Conservation (phyloP, 257 asterid species). For the Solanum megistacrolobum region DNA sequence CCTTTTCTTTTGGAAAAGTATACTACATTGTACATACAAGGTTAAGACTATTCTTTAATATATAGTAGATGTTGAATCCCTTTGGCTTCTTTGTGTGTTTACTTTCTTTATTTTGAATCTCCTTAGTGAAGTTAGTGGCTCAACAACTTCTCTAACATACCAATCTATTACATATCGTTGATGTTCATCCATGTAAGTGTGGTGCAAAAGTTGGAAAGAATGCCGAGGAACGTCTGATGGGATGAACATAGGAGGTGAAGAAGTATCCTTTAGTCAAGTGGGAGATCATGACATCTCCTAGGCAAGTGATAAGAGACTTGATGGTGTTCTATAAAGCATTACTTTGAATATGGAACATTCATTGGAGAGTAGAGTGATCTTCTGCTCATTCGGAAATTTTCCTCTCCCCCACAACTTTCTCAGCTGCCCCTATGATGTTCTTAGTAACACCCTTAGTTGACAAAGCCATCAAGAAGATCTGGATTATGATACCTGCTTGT, state of each 20-base stretch:
- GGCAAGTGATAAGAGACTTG: background rate
- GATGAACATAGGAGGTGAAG: background rate
- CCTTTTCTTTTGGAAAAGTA: background rate
- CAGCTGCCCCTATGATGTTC: background rate
- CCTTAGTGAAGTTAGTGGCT: background rate
- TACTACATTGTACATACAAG: background rate
- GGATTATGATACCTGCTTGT: too few species aligned
- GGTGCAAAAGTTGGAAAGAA: background rate
- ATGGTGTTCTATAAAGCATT: background rate
- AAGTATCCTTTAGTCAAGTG: background rate
- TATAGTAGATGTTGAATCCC: background rate
- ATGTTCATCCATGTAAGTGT: background rate
- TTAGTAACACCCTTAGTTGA: background rate
- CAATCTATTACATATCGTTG: background rate
- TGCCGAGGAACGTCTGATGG: background rate
- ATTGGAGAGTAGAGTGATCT: background rate
- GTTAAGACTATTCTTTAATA: background rate
- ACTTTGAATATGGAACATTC: background rate
- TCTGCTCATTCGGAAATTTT: background rate
- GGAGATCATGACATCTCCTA: background rate
- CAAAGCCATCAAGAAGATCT: too few species aligned
- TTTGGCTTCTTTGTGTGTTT: background rate
- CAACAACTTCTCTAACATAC: background rate
- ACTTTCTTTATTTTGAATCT: background rate
- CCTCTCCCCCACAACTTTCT: background rate